phyloP scores from a whole-genome alignment of 2,329 filamentous ascomycete species.

The Biscogniauxia marginata region DNA sequence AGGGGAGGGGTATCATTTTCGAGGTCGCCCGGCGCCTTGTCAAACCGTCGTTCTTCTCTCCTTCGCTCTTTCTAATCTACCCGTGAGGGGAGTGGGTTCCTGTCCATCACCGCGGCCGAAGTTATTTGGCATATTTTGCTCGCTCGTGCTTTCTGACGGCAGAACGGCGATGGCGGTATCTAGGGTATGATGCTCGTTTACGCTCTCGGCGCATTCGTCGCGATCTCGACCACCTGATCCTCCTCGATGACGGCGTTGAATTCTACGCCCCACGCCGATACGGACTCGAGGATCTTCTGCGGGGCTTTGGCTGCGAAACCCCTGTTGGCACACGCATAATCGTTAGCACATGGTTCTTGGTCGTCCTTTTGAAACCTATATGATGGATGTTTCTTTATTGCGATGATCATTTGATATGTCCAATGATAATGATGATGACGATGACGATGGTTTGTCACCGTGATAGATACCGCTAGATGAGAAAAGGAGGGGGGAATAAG shows the following conservation, averaged over 20 bases:
- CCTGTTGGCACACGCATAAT: conserved; percentile 45
- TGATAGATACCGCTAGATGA: not conserved
- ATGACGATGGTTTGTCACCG: not conserved
- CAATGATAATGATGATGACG: not conserved
- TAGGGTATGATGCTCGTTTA: not conserved
- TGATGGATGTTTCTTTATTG: not conserved
- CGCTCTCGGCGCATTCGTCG: conserved; percentile 21
- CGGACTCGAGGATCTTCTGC: conserved; percentile 63
- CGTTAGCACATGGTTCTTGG: conserved; percentile 30
- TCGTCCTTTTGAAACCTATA: not conserved
- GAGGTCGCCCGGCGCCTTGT: not conserved
- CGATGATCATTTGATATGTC: not conserved
- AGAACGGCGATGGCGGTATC: not conserved
- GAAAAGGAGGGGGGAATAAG: conserved; percentile 3
- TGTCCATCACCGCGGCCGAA: not conserved
- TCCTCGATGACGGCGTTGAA: conserved; percentile 72
- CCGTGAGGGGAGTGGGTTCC: not conserved
- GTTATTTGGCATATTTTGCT: not conserved
- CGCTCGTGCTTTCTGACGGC: not conserved
- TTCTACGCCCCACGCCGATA: conserved; percentile 57
- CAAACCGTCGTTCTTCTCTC: not conserved
- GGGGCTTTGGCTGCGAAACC: conserved; percentile 77
- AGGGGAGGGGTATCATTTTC: not conserved
- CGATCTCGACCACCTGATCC: conserved; percentile 64
- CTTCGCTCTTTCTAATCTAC: not conserved